Base-by-base conservation (phyloP, 495 filamentous ascomycete species). In the Daldinia childiae region DNA sequence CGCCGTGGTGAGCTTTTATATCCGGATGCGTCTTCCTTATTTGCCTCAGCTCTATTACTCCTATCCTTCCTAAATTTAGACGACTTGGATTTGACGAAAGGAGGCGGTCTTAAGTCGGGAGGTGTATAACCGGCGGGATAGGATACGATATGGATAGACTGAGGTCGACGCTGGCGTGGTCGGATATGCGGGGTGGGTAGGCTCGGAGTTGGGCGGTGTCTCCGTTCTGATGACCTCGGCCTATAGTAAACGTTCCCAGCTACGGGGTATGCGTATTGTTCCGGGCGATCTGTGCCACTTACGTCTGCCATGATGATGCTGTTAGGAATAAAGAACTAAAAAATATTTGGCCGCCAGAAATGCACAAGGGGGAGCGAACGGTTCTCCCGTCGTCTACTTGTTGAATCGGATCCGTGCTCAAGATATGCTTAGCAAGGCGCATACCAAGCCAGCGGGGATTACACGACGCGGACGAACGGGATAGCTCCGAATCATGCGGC, bases 141-240 rank as follows among this genome's bases (percentile, higher is more conserved):
- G 24, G 85, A 85, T 43, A 86, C 76, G 71, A 88, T 86, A 72
- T 87, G 85, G 60, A 88, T 87, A 14, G 84, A 83, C 65, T 87
- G 85, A 48, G 82, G 85, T 24, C 86, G 79, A 62, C 85, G 83
- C 21, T 79, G 79, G 61, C 85, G 83, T 51, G 86, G 82, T 67
- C 80, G 79, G 61, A 84, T 87, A 39, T 82, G 79, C 51, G 86
- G 83, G 26, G 75, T 77, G 29, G 86, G 86, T 59, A 84, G 80
- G 17, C 62, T 68, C 34, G 79, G 72, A n/a, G 57, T 57, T 38
- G 58, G 36, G 54, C 78, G 78, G 68, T 74, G 68, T 43, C 78
- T 75, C 54, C 74, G 75, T 34, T 79, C 78, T 62, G 64, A 39
- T 14, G 74, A 71, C 48, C 73, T 64, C 19, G 82, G 82, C n/a